Evolutionary conservation across 495 filamentous ascomycete genomes (phyloP).

Genomic region (Trichoderma parareesei): DNA sequence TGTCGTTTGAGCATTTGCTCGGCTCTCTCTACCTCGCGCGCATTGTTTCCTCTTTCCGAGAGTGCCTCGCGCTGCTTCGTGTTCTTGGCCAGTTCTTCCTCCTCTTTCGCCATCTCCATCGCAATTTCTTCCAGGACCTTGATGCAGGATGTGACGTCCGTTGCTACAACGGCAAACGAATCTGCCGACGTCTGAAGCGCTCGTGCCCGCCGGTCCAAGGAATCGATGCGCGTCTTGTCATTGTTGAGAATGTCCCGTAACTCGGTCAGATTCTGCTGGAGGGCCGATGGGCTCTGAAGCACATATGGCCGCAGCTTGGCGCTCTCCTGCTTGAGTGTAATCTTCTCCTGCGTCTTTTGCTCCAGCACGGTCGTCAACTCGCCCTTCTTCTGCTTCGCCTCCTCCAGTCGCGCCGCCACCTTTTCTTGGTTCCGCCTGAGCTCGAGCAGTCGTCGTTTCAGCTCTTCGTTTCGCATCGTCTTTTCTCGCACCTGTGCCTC

Average conservation of each 20-base stretch:
- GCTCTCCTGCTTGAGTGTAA: conserved; percentile 60
- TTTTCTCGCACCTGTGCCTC: conserved; percentile 75
- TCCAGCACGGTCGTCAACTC: conserved; percentile 65
- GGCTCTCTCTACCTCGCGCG: conserved; percentile 80
- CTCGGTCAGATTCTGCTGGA: conserved; percentile 75
- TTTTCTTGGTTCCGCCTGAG: conserved; percentile 68
- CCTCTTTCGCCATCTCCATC: conserved; percentile 75
- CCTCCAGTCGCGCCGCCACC: conserved; percentile 68
- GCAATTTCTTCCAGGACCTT: conserved; percentile 84
- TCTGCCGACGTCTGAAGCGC: conserved; percentile 90
- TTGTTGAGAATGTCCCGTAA: conserved; percentile 63
- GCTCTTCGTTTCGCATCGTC: conserved; percentile 70
- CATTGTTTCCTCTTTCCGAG: conserved; percentile 76
- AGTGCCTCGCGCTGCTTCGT: conserved; percentile 76
- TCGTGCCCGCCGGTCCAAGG: conserved; percentile 72
- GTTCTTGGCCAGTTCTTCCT: conserved; percentile 75
- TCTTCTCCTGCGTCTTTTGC: conserved; percentile 63
- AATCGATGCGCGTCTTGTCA: conserved; percentile 78
- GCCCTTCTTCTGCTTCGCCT: conserved; percentile 62
- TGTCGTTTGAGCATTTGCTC: conserved; percentile 79
- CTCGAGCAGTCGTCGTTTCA: conserved; percentile 70
- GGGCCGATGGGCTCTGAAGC: conserved; percentile 70
- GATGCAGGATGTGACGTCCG: conserved; percentile 76
- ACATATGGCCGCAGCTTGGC: conserved; percentile 87
- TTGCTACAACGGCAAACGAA: conserved; percentile 72